Base-by-base conservation (phyloP, 116 monocot species). In the Zostera marina region DNA sequence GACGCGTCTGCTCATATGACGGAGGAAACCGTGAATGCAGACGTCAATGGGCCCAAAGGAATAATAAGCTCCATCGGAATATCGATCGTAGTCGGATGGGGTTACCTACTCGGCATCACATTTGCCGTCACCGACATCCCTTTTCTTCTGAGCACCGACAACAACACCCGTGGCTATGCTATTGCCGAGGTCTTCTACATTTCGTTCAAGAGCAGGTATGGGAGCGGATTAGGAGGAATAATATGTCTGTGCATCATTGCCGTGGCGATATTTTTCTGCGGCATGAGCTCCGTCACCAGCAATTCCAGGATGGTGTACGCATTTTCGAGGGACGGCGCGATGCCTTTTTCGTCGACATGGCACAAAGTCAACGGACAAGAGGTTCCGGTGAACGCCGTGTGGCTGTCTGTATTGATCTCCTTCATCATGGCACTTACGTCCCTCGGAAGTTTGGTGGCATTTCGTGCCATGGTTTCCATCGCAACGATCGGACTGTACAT, bases 261-360 rank as follows among this genome's bases (percentile, higher is more conserved):
- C 85, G 91, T 81, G 42, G 84, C 90, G 23, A 84, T 81, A 56
- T 90, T 90, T 78, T 90, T 84, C 39, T 81, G 90, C 17, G 90
- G 90, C 4, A 78, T 90, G 59, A 84, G 84, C 12, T 81, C 81
- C 68, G 81, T 81, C 40, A 90, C 90, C 20, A 90, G 84, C 59
- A 84, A 84, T n/a, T 84, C 84, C 15, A 78, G 84, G 68, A 84
- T 90, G 76, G 90, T 89, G 6, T 91, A 91, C 22, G 85, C 85
- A 42, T 56, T 91, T 41, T 91, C 91, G 0, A 74, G 85, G 53
- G 91, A 91, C 41, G 32, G 60, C 42, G 91, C 85, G 7, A 22
- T 91, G 6, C 91, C 91, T 0, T 75, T 85, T 53, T 91, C 91
- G 47, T 80, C 82, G 1, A 21, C 77, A 38, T 91, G 91, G 85